Evolutionary conservation across 108 stramenopile species (phyloP).

Genomic region (Epithemia pelagica): DNA sequence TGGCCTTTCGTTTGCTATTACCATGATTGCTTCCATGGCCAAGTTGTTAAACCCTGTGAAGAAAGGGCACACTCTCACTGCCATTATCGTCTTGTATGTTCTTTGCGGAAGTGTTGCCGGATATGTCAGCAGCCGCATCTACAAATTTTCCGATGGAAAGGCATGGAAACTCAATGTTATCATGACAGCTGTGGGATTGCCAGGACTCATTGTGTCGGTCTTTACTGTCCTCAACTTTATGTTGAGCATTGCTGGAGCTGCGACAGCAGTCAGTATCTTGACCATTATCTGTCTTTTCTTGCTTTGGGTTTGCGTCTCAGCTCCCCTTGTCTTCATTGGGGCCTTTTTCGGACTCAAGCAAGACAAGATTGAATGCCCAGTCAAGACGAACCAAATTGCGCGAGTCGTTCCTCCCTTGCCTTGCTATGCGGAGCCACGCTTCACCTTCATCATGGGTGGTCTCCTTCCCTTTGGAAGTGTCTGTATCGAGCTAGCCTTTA

Average conservation of each 20-base stretch:
- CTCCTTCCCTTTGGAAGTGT: slow-evolving; percentile 96
- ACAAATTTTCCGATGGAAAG: slow-evolving; percentile 85
- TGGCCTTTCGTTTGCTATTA: slow-evolving; percentile 66
- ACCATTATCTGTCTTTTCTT: slow-evolving; percentile 79
- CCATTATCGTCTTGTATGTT: slow-evolving; percentile 85
- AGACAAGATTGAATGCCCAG: slow-evolving; percentile 73
- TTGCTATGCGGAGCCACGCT: slow-evolving; percentile 72
- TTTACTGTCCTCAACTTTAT: slow-evolving; percentile 83
- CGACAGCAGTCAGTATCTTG: slow-evolving; percentile 83
- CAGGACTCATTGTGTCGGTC: slow-evolving; percentile 67
- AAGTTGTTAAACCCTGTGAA: slow-evolving; percentile 89
- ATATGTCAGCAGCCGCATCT: slow-evolving; percentile 80
- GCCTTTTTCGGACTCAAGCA: slow-evolving; percentile 89
- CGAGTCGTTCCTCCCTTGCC: slow-evolving; percentile 86
- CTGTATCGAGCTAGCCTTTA: slow-evolving; percentile 98
- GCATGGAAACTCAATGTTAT: slow-evolving; percentile 74
- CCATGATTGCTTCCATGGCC: slow-evolving; percentile 72
- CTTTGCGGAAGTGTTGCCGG: slow-evolving; percentile 85
- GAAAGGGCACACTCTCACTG: slow-evolving; percentile 90
- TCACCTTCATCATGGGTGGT: slow-evolving; percentile 55
- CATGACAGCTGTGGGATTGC: slow-evolving; percentile 80
- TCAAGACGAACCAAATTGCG: slow-evolving; percentile 90
- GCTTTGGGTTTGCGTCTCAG: slow-evolving; percentile 75
- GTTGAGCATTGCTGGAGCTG: slow-evolving; percentile 73
- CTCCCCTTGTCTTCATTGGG: slow-evolving; percentile 93